These are phyloP conservation scores for Colletotrichum brevisporum DNA, from an alignment of 2,329 filamentous ascomycete genomes.

Conservation along the genomic window DNA sequence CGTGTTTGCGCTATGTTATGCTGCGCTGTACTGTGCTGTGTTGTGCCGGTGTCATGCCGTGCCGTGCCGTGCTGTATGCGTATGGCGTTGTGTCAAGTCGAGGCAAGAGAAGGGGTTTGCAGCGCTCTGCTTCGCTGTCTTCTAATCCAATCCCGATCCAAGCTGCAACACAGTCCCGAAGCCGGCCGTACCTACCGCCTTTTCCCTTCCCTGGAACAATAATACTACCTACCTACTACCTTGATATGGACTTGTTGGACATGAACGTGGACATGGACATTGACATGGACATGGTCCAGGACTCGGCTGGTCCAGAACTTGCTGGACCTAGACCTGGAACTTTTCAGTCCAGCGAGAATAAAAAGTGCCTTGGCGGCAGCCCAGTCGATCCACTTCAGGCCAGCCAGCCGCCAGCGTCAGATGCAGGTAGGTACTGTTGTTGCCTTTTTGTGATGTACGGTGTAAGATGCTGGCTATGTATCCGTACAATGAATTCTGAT, in stretches of 20 bases:
- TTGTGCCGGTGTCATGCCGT: neutral
- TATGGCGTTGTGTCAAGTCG: constrained; percentile 7
- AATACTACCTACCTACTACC: too few relatives aligned
- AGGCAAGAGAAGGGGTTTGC: constrained; percentile 17
- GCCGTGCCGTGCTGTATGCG: constrained; percentile 1
- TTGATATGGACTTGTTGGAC: too few relatives aligned
- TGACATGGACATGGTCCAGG: constrained; percentile 17
- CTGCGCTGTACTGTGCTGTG: constrained; percentile 18
- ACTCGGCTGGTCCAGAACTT: neutral
- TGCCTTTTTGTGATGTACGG: too few relatives aligned
- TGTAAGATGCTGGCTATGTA: too few relatives aligned
- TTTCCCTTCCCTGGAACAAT: constrained; percentile 13
- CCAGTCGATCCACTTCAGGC: constrained; percentile 17
- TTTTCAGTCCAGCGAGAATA: neutral
- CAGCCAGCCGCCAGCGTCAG: neutral
- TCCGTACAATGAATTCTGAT: too few relatives aligned
- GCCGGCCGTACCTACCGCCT: constrained; percentile 1
- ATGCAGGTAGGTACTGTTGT: neutral
- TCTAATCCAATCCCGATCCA: constrained; percentile 9
- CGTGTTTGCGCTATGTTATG: neutral
- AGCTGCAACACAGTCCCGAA: neutral
- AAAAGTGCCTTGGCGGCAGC: constrained; percentile 14
- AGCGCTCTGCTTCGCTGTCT: constrained; percentile 28
- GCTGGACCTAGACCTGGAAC: neutral
- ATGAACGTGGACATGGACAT: neutral